Conservation (phyloP, 1,284 basidiomycete genomes). For the Sporisorium graminicola region DNA sequence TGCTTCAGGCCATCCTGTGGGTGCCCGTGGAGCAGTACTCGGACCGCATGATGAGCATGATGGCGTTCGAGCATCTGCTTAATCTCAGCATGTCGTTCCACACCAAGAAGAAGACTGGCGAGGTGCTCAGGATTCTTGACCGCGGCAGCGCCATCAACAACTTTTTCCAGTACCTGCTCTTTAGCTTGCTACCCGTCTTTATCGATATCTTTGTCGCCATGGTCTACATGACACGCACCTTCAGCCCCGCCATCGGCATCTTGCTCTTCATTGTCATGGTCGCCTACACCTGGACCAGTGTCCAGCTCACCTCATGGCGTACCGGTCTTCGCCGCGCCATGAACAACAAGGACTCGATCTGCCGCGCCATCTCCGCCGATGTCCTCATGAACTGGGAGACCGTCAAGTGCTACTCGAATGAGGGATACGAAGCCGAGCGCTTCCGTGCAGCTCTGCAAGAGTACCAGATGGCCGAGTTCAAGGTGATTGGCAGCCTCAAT, state of each 20-base stretch:
- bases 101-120: constrained; percentile 78
- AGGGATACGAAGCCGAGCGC: constrained; percentile 81
- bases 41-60: constrained; percentile 66
- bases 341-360: constrained; percentile 62
- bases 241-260: constrained; percentile 79
- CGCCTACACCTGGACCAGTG: constrained; percentile 80
- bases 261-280: constrained; percentile 82
- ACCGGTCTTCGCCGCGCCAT: constrained; percentile 73
- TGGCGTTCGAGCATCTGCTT: constrained; percentile 68
- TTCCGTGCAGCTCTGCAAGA: constrained; percentile 80
- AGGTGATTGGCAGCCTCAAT: constrained; percentile 72
- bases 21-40: constrained; percentile 88
- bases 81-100: constrained; percentile 85
- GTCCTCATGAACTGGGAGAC: constrained; percentile 68
- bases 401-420: constrained; percentile 83
- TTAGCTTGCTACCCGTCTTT: constrained; percentile 83
- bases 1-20: constrained; percentile 71
- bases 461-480: constrained; percentile 82
- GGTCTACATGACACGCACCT: constrained; percentile 76
- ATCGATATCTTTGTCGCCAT: constrained; percentile 76
- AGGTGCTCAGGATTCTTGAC: constrained; percentile 78
- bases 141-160: constrained; percentile 75
- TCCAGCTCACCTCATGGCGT: constrained; percentile 79
- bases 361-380: constrained; percentile 63
- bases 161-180: constrained; percentile 74